Evolutionary conservation across 371 early-diverging fungal genomes (phyloP).

Genomic region (Amoeboaphelidium protococcarum): DNA sequence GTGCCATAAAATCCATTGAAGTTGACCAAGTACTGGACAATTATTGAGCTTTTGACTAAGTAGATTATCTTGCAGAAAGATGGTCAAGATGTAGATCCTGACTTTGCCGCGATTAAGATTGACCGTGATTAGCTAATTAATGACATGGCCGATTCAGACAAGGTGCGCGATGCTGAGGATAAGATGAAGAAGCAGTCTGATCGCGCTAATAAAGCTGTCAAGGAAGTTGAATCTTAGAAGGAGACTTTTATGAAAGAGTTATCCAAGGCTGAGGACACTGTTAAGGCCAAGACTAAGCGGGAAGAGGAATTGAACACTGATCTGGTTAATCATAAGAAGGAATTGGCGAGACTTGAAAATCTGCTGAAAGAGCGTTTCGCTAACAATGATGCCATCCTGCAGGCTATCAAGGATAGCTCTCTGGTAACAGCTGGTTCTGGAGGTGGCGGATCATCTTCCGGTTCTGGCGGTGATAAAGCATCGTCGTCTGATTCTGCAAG

Average conservation of each 20-base stretch:
- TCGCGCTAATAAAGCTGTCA: conserved; percentile 13
- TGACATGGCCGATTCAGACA: conserved; percentile 5
- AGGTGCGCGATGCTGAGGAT: conserved; percentile 11
- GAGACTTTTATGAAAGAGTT: neutral
- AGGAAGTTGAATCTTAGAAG: conserved; percentile 12
- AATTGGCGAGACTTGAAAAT: conserved; percentile 9
- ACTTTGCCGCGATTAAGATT: neutral
- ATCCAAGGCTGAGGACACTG: neutral
- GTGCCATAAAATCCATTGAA: neutral
- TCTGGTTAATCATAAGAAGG: conserved; percentile 5
- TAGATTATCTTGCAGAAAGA: neutral
- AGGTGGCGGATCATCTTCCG: conserved; percentile 1
- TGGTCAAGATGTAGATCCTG: neutral
- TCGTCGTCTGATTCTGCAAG: no score
- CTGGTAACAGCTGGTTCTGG: conserved; percentile 3
- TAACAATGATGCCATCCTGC: conserved; percentile 5
- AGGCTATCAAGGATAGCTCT: conserved; percentile 3
- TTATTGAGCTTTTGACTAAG: neutral
- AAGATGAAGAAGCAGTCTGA: conserved; percentile 13
- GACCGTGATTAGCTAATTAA: neutral
- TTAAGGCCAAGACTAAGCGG: no score
- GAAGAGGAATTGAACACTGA: conserved; percentile 1
- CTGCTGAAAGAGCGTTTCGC: conserved; percentile 7
- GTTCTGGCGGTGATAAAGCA: no score
- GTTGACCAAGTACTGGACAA: neutral